These are phyloP conservation scores for Blastobotrys terrestris DNA, from an alignment of 805 yeast genomes.

Conservation along the genomic window DNA sequence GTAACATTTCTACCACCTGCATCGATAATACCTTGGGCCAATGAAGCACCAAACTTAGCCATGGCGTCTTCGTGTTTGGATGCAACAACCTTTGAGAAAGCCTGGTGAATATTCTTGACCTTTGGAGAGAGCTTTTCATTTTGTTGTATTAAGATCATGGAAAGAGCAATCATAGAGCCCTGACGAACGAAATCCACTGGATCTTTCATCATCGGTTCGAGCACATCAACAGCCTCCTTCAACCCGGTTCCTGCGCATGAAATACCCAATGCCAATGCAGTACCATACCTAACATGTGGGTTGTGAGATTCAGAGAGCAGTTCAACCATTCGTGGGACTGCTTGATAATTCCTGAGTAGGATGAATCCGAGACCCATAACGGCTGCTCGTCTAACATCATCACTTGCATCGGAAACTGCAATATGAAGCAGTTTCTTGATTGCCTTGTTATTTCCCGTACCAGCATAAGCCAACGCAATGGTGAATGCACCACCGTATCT, in stretches of 20 bases:
- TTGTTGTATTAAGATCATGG: constrained; percentile 84
- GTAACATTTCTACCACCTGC: constrained; percentile 99
- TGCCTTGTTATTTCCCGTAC: constrained; percentile 87
- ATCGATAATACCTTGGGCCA: constrained; percentile 95
- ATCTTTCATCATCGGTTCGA: constrained; percentile 89
- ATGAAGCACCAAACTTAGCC: constrained; percentile 95
- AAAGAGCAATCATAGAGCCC: constrained; percentile 88
- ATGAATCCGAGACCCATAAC: constrained; percentile 89
- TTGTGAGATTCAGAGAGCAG: constrained; percentile 89
- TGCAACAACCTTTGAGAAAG: constrained; percentile 65
- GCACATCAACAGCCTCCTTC: constrained; percentile 81
- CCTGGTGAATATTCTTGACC: constrained; percentile 69
- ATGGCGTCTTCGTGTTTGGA: constrained; percentile 94
- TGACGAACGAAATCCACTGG: constrained; percentile 97
- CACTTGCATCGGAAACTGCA: constrained; percentile 95
- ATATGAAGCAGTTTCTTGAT: constrained; percentile 79
- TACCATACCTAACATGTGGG: constrained; percentile 97
- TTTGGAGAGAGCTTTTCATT: constrained; percentile 78
- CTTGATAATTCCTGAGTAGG: constrained; percentile 80
- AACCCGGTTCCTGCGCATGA: constrained; percentile 94
- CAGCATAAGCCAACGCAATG: constrained; percentile 92
- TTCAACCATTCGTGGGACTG: constrained; percentile 93
- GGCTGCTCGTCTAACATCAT: constrained; percentile 94
- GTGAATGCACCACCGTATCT: constrained; percentile 97
- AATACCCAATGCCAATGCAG: constrained; percentile 94